Evolutionary conservation across 2,329 filamentous ascomycete species (phyloP), one percentile per base, ranked within the genome.

Genomic region (Fusarium subglutinans): DNA sequence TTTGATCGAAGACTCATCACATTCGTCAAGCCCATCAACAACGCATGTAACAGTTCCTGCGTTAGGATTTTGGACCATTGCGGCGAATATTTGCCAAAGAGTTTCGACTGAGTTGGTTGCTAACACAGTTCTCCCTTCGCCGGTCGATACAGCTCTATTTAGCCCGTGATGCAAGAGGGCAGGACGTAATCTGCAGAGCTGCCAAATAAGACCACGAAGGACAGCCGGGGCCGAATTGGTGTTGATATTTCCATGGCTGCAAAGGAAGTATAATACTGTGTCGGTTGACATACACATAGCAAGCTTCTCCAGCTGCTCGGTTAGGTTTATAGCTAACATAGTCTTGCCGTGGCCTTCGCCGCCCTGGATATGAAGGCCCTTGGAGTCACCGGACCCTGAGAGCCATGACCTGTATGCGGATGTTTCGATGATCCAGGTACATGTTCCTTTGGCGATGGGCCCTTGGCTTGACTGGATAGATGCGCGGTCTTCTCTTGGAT

Each of bases 1-100:
- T 20, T 33, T 9, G 6, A 53, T 26, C 1, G 64, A 73, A 14
- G 11, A 13, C 4, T 45, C 37, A 13, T 61, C 54, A 12, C 55
- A 72, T 40, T 72, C 69, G 8, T 69, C 59, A 2, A 73, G 48
- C 4, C 64, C 70, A n/a, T 73, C 64, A 9, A 72, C 14, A 9
- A 66, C 40, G 12, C 70, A 73, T 4, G 43, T 44, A 12, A 69
- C 24, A 2, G 33, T 47, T 2, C 57, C 57, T 26, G 47, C n/a
- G 18, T 15, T 11, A 2, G 55, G 45, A 48, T 59, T 47, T 12
- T 30, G 54, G 11, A 66, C n/a, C 59, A 73, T 73, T 0, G 62
- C 17, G 1, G 17, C 24, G 9, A 73, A 55, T 18, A 72, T 69
- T 14, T 65, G 53, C 64, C 59, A 73, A n/a, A 73, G 56, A 7